Conservation (phyloP, 139 green algal species). For the Tetradesmus lagerheimii region DNA sequence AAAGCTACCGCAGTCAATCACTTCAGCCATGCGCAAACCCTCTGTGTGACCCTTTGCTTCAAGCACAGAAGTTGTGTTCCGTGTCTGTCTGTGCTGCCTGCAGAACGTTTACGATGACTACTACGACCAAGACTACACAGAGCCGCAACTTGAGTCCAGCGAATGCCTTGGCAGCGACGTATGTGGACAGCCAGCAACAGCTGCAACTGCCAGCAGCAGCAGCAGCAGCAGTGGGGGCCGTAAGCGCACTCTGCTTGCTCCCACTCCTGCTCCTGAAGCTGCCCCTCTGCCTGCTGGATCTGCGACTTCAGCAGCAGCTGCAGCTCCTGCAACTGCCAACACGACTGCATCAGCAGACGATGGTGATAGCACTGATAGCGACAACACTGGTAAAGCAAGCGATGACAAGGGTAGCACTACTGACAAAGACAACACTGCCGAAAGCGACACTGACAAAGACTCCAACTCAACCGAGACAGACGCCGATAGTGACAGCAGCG, state of each 20-base stretch:
- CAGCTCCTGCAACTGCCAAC: not conserved
- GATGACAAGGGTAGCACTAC: not conserved
- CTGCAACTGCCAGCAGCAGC: not conserved
- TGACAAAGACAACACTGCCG: not conserved
- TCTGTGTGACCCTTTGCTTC: not conserved
- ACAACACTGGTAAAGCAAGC: not conserved
- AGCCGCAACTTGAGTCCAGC: not conserved
- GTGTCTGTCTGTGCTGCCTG: not conserved
- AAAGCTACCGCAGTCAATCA: too few species aligned
- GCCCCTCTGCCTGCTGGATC: not conserved
- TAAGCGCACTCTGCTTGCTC: not conserved
- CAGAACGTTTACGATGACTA: constrained; percentile 34
- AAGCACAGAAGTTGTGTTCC: too few species aligned
- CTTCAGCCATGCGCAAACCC: too few species aligned
- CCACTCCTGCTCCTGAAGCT: not conserved
- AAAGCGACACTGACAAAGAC: not conserved
- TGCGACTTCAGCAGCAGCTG: not conserved
- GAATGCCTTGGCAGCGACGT: constrained; percentile 7
- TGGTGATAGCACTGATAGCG: not conserved
- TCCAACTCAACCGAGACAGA: not conserved
- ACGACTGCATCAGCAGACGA: too few species aligned
- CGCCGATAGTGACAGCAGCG: not conserved
- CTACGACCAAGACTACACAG: constrained; percentile 8
- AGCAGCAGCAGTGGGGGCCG: constrained; percentile 16
- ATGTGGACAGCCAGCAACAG: constrained; percentile 1